phyloP scores from a whole-genome alignment of 495 filamentous ascomycete species.

The Apodospora peruviana region DNA sequence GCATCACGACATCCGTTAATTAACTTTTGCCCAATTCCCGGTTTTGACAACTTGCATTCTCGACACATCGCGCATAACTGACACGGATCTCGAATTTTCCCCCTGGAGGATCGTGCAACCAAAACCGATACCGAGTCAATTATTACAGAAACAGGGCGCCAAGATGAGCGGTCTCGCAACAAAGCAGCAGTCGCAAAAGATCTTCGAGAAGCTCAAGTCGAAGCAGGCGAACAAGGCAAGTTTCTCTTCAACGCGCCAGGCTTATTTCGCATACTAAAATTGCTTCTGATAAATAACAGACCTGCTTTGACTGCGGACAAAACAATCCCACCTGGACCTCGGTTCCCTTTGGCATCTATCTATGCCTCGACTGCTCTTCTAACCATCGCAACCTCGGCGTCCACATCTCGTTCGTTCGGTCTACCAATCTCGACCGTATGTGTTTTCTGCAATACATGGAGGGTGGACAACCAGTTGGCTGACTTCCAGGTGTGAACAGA shows the following conservation, averaged over 20 bases:
- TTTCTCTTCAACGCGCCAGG: neutral
- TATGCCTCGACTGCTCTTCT: conserved; percentile 94
- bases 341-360: conserved; percentile 93
- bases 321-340: conserved; percentile 99
- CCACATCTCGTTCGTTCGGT: conserved; percentile 96
- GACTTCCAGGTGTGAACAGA: conserved; percentile 44
- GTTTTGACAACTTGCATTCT: neutral
- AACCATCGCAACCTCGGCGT: conserved; percentile 89
- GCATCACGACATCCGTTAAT: neutral
- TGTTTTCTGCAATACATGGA: no score
- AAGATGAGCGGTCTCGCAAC: conserved; percentile 77
- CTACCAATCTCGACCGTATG: conserved; percentile 97
- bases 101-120: no score
- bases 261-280: neutral
- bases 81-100: neutral
- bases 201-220: conserved; percentile 94
- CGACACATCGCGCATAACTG: neutral
- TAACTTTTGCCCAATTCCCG: neutral
- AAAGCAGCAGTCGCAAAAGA: conserved; percentile 91
- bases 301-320: conserved; percentile 94
- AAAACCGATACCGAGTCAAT: no score
- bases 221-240: conserved; percentile 91
- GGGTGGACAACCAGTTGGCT: no score
- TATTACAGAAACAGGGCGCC: no score
- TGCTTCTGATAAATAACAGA: conserved; percentile 39